Base-by-base conservation (phyloP, 2,329 filamentous ascomycete genomes). In the Lachnellula suecica region DNA sequence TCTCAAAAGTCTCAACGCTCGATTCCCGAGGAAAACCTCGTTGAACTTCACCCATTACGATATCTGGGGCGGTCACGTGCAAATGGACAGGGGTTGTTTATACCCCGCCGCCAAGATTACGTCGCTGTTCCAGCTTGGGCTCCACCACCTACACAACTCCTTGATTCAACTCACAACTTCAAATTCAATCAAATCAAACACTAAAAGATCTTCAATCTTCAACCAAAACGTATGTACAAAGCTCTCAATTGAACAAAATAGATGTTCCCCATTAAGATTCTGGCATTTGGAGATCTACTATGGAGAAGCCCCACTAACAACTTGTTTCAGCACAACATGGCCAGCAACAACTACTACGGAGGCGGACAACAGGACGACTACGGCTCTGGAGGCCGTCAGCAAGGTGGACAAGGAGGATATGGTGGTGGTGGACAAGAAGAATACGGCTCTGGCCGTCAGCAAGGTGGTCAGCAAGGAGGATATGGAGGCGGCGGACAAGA, bases 331-430 rank as follows among this genome's bases (percentile, higher is more conserved):
- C 23, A 40, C 20, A 54, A 45, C 35, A 58, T 58, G 55, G 47
- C 35, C 34, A 31, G 41, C 27, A 51, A 47, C 54, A 49, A 54
- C 17, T 54, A 57, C 34, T 57, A 57, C 49, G 49, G 52, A 23
- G 34, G 48, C 29, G 51, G 54, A 43, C 40, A 42, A 4, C 51
- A 56, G 40, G 47, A 42, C 9, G 47, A 47, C n/a, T 52, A 49
- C 45, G 54, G 51, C 49, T 40, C 23, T 43, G 45, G 49, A 47
- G 37, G 37, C 19, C 37, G 20, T 19, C 37, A 40, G 11, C 42
- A 49, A 50, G 52, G 52, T 24, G 38, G 56, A 5, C 20, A 40
- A 24, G 47, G 53, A 22, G 34, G 49, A n/a, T 46, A 52, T 44
- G 49, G 54, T 31, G 57, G 51, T 6, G 31, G 29, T 44, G 6